Percentiles rank a stretch among this genome's conserved stretches.
These are phyloP conservation scores for Penicillium pulvis DNA, from an alignment of 495 filamentous ascomycete genomes.

Conservation along the genomic window DNA sequence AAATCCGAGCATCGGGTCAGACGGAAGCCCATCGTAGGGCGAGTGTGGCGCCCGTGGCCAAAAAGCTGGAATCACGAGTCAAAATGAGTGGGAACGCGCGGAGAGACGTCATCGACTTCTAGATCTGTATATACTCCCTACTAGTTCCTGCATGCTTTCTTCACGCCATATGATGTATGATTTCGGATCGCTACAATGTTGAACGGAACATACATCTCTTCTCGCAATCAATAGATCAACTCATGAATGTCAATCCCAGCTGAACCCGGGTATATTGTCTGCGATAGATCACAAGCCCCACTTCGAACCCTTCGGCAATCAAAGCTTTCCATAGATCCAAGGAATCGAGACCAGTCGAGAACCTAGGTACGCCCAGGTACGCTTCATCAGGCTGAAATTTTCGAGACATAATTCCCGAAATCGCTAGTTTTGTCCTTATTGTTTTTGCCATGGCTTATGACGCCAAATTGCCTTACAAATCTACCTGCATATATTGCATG, in stretches of 20 bases:
- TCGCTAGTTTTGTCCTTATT: not conserved
- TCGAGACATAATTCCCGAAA: not conserved
- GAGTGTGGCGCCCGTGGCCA: constrained; percentile 13
- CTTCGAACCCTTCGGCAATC: constrained; percentile 10
- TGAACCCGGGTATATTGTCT: constrained; percentile 13
- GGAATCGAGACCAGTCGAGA: not conserved
- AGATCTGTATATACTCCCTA: not conserved
- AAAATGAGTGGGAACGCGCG: constrained; percentile 16
- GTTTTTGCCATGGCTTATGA: too few relatives aligned
- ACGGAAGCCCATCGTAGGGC: constrained; percentile 13
- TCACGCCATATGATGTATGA: not conserved
- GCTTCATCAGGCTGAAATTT: not conserved
- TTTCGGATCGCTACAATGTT: not conserved
- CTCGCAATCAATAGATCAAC: not conserved
- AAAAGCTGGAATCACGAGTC: constrained; percentile 3
- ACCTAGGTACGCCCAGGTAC: constrained; percentile 1
- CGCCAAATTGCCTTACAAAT: too few relatives aligned
- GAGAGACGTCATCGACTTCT: constrained; percentile 21
- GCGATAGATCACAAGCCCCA: constrained; percentile 25
- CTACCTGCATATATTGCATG: too few relatives aligned
- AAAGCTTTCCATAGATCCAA: constrained; percentile 6
- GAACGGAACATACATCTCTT: not conserved
- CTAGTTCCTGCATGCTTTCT: not conserved
- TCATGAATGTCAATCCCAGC: not conserved
- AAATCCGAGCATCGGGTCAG: constrained; percentile 13